Conservation (phyloP, 148 eudicot genomes). For the Rhododendron vialii region DNA sequence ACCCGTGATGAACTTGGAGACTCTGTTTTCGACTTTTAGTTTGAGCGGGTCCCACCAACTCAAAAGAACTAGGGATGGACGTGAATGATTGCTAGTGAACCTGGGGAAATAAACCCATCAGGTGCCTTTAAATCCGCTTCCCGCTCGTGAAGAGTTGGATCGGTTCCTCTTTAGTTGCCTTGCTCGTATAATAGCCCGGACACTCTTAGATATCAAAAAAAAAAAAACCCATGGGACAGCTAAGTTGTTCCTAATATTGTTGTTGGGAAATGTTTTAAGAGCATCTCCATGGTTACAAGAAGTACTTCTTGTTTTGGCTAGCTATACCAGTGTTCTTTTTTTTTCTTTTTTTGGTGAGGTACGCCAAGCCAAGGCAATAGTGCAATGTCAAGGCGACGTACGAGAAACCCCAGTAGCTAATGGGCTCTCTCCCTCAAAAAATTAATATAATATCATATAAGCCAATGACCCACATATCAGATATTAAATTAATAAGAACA, state of each 20-base stretch:
- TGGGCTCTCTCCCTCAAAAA: background rate
- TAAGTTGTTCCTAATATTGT: background rate
- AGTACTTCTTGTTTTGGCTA: background rate
- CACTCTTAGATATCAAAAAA: too few species aligned
- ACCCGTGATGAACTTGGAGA: background rate
- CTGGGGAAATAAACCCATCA: background rate
- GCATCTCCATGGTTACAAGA: background rate
- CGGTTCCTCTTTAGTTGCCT: background rate
- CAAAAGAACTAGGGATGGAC: background rate
- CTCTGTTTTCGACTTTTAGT: background rate
- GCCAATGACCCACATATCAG: conserved; percentile 2
- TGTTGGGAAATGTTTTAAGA: background rate
- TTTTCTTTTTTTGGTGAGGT: too few species aligned
- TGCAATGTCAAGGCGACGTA: too few species aligned
- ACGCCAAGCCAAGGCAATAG: too few species aligned
- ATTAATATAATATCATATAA: conserved; percentile 7
- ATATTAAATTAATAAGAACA: conserved; percentile 12
- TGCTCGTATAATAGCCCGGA: background rate
- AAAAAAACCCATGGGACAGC: background rate
- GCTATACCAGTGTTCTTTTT: background rate
- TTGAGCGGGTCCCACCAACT: background rate
- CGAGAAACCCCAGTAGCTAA: too few species aligned
- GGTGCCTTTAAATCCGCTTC: background rate
- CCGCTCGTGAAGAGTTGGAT: background rate
- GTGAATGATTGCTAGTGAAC: background rate